Conservation (phyloP, 1,284 basidiomycete genomes). For the Mycena citricolor region DNA sequence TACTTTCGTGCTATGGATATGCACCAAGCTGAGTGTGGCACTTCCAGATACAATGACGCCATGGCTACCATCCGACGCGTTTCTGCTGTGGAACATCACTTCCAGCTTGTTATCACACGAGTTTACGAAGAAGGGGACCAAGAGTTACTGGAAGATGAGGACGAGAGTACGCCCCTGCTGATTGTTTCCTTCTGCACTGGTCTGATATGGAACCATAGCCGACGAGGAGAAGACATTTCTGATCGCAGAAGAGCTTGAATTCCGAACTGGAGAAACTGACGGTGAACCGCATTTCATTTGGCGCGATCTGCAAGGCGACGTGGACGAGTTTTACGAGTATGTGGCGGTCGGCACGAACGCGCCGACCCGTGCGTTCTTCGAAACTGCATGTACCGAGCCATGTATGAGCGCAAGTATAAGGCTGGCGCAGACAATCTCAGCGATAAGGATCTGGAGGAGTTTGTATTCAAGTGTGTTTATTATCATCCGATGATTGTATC, state of each 20-base stretch:
- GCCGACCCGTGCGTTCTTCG: constrained; percentile 85
- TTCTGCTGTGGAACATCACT: constrained; percentile 82
- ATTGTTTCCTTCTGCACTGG: neutral
- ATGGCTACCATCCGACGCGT: constrained; percentile 92
- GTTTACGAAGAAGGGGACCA: constrained; percentile 97
- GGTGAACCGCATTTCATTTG: constrained; percentile 85
- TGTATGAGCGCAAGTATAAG: constrained; percentile 90
- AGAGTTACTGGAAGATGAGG: constrained; percentile 90
- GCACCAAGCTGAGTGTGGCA: too few relatives aligned
- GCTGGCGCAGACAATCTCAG: constrained; percentile 66
- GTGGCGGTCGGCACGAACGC: constrained; percentile 78
- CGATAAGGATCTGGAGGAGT: constrained; percentile 72
- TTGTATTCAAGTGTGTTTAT: constrained; percentile 71
- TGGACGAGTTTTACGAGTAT: constrained; percentile 83
- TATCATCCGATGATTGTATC: neutral
- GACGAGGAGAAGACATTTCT: constrained; percentile 92
- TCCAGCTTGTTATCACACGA: constrained; percentile 94
- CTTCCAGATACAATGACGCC: constrained; percentile 86
- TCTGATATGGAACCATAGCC: constrained; percentile 43
- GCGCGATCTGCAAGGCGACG: constrained; percentile 85
- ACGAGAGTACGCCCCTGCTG: constrained; percentile 72
- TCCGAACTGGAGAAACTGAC: constrained; percentile 75
- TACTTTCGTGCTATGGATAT: too few relatives aligned
- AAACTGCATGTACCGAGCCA: constrained; percentile 93
- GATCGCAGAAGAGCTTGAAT: constrained; percentile 86